Conservation (phyloP, 1,284 basidiomycete genomes). For the Sanguinoderma infundibulare region DNA sequence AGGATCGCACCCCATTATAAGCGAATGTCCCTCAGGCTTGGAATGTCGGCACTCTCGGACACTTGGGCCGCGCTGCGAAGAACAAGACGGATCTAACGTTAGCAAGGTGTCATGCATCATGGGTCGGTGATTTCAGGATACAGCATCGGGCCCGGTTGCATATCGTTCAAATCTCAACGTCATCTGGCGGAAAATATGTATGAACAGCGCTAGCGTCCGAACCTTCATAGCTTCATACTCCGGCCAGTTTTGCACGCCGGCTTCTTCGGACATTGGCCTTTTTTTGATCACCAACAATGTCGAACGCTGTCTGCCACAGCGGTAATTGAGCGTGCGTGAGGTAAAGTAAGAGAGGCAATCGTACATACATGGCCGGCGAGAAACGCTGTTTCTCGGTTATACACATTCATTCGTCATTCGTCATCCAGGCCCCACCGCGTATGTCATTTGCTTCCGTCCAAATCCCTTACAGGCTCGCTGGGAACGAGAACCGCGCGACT, state of each 20-base stretch:
- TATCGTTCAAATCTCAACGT: not conserved
- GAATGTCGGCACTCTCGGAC: too few species aligned
- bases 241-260: not conserved
- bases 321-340: too few species aligned
- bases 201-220: too few species aligned
- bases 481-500: not conserved
- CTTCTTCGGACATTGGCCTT: not conserved
- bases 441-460: slow-evolving; percentile 3
- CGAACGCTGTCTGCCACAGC: too few species aligned
- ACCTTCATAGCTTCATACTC: too few species aligned
- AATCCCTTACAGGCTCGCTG: not conserved
- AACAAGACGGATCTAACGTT: not conserved
- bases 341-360: too few species aligned
- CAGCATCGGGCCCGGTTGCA: not conserved
- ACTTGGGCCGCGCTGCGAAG: not conserved
- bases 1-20: slow-evolving; percentile 24
- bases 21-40: slow-evolving; percentile 8
- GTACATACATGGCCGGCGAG: too few species aligned
- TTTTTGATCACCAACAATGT: too few species aligned
- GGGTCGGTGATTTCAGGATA: too few species aligned
- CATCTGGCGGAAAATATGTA: not conserved
- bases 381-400: too few species aligned
- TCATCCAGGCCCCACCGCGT: not conserved
- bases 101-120: too few species aligned
- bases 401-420: not conserved